Percentiles rank a stretch among this genome's conserved stretches.
Evolutionary conservation across 139 green algal species (phyloP).

Genomic region (Chlamydomonas eustigma): DNA sequence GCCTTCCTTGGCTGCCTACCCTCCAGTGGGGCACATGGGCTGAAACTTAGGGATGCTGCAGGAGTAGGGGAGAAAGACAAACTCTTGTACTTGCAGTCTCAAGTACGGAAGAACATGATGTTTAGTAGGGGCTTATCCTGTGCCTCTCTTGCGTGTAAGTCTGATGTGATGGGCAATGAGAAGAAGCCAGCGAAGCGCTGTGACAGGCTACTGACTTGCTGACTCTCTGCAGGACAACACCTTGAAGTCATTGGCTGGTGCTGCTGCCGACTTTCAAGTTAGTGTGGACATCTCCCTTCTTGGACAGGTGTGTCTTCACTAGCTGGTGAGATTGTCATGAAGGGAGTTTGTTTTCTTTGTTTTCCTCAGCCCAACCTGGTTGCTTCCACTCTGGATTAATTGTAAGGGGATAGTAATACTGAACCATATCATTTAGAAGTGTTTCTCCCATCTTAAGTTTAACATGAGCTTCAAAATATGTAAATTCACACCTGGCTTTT

Average conservation of each 20-base stretch:
- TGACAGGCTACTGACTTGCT: not conserved
- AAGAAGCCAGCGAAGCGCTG: not conserved
- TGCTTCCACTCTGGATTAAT: too few relatives aligned
- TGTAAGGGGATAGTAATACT: too few relatives aligned
- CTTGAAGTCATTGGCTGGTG: slow-evolving; percentile 48
- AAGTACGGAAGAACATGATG: not conserved
- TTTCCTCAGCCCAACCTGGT: too few relatives aligned
- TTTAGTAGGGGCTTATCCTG: too few relatives aligned
- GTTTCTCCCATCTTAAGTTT: too few relatives aligned
- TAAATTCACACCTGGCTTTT: too few relatives aligned
- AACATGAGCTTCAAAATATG: too few relatives aligned
- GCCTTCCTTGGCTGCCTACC: slow-evolving; percentile 70
- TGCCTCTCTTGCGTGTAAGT: not conserved
- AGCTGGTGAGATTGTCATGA: too few relatives aligned
- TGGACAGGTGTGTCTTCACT: slow-evolving; percentile 18
- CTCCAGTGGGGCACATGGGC: slow-evolving; percentile 46
- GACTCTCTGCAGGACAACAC: slow-evolving; percentile 59
- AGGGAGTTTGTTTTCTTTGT: too few relatives aligned
- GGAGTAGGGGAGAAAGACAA: slow-evolving; percentile 56
- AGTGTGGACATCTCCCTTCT: slow-evolving; percentile 70
- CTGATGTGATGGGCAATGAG: not conserved
- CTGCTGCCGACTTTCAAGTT: slow-evolving; percentile 70
- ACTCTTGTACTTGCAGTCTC: slow-evolving; percentile 30
- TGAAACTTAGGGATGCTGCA: slow-evolving; percentile 45
- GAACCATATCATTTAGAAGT: too few relatives aligned